Conservation (phyloP, 2,329 filamentous ascomycete species). For the Nothophoma quercina region DNA sequence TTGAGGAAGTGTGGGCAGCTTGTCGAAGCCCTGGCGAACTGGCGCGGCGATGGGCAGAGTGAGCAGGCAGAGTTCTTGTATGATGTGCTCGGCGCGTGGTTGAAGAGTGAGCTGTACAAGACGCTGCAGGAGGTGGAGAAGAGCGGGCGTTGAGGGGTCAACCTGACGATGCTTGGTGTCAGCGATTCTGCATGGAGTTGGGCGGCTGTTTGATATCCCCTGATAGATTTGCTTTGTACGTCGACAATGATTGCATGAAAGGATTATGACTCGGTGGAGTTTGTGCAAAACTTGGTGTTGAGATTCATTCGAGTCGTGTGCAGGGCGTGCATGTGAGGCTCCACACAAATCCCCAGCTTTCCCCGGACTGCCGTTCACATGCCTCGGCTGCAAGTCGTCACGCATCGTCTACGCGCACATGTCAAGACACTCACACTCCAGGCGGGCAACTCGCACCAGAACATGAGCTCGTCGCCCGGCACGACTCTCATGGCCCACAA, state of each 20-base stretch:
- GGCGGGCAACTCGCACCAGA: conserved; percentile 18
- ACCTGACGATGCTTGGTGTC: neutral
- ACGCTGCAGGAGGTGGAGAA: conserved; percentile 36
- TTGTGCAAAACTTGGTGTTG: neutral
- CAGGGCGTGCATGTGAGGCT: neutral
- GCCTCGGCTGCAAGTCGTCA: conserved; percentile 30
- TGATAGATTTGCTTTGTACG: neutral
- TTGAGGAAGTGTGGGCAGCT: conserved; percentile 39
- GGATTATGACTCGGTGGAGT: neutral
- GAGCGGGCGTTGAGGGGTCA: conserved; percentile 8
- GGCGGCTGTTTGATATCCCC: conserved; percentile 8
- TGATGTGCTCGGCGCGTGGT: conserved; percentile 42
- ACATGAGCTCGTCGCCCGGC: conserved; percentile 34
- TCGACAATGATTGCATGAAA: conserved; percentile 7
- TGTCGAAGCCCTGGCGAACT: conserved; percentile 40
- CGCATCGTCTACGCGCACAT: conserved; percentile 26
- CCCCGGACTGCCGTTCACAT: conserved; percentile 33
- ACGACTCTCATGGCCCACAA: conserved; percentile 53
- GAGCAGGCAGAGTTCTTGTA: conserved; percentile 42
- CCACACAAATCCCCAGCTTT: conserved; percentile 22
- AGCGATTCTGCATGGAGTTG: conserved; percentile 6
- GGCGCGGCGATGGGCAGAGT: conserved; percentile 28
- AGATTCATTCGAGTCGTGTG: neutral
- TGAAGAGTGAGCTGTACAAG: conserved; percentile 42
- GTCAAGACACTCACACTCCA: conserved; percentile 8